Evolutionary conservation across 2,329 filamentous ascomycete genomes (phyloP).

Genomic region (Cytospora chrysosperma): DNA sequence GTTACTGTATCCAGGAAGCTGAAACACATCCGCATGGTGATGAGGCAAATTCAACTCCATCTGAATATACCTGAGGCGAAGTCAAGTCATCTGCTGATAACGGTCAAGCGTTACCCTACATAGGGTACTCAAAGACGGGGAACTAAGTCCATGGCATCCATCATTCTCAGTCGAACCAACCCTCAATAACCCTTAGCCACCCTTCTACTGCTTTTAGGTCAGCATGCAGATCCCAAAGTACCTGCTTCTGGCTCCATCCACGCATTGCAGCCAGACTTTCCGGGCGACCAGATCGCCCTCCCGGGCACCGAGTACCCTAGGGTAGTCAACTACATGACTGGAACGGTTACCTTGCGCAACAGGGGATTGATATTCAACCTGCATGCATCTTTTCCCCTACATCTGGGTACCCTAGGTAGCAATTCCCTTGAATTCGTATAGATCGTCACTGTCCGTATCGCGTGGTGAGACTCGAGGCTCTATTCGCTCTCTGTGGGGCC

Average conservation of each 20-base stretch:
- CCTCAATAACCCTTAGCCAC: no score
- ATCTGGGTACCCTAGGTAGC: no score
- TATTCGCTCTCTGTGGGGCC: neutral
- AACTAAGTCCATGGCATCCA: no score
- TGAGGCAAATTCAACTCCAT: no score
- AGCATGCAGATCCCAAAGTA: slow-evolving; percentile 18
- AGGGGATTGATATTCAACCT: neutral
- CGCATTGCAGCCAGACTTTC: neutral
- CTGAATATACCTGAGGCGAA: no score
- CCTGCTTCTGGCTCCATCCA: slow-evolving; percentile 29
- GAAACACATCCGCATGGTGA: no score
- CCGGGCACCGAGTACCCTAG: neutral
- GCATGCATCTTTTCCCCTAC: neutral
- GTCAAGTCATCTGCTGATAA: no score
- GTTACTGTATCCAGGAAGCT: no score
- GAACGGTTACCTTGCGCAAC: neutral
- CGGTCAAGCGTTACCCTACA: no score
- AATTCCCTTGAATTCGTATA: neutral
- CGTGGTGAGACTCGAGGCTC: neutral
- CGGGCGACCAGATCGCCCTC: neutral
- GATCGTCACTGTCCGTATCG: neutral
- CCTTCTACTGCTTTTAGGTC: no score
- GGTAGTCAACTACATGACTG: neutral
- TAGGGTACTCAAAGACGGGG: no score
- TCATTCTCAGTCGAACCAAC: no score